These are phyloP conservation scores for Geotrichum phurueaensis DNA, from an alignment of 1,139 yeast genomes.

Conservation along the genomic window DNA sequence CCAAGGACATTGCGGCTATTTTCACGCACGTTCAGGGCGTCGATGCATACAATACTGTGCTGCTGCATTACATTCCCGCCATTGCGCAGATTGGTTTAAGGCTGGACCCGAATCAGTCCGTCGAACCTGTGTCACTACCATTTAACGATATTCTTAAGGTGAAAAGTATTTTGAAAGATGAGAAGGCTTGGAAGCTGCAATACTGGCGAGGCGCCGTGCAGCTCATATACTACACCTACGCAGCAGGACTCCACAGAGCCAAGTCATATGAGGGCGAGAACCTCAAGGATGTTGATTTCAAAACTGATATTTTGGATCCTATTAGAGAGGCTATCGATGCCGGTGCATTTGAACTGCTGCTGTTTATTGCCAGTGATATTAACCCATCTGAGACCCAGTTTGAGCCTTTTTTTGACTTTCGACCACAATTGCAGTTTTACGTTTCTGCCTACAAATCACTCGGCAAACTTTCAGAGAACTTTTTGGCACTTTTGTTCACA, in stretches of 20 bases:
- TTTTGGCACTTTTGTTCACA: slow-evolving; percentile 21
- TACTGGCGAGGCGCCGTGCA: slow-evolving; percentile 51
- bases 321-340: slow-evolving; percentile 49
- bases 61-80: slow-evolving; percentile 57
- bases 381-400: slow-evolving; percentile 38
- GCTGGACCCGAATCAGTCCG: slow-evolving; percentile 14
- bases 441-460: slow-evolving; percentile 24
- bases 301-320: slow-evolving; percentile 42
- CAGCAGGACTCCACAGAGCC: slow-evolving; percentile 50
- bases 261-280: slow-evolving; percentile 14
- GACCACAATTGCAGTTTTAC: slow-evolving; percentile 58
- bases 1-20: slow-evolving; percentile 41
- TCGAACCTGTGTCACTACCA: slow-evolving; percentile 8
- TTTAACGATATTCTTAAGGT: slow-evolving; percentile 6
- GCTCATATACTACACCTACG: slow-evolving; percentile 56
- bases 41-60: slow-evolving; percentile 54
- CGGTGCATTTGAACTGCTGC: slow-evolving; percentile 78
- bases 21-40: slow-evolving; percentile 42
- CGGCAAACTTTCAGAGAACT: slow-evolving; percentile 22
- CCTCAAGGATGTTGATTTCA: slow-evolving; percentile 33
- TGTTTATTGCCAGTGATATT: slow-evolving; percentile 67
- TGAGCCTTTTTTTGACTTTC: slow-evolving; percentile 46
- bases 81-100: slow-evolving; percentile 14
- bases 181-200: slow-evolving; percentile 29
- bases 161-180: slow-evolving; percentile 1